phyloP scores from a whole-genome alignment of 1,139 yeast species.

The Chernovozyma sophiae-reginae region DNA sequence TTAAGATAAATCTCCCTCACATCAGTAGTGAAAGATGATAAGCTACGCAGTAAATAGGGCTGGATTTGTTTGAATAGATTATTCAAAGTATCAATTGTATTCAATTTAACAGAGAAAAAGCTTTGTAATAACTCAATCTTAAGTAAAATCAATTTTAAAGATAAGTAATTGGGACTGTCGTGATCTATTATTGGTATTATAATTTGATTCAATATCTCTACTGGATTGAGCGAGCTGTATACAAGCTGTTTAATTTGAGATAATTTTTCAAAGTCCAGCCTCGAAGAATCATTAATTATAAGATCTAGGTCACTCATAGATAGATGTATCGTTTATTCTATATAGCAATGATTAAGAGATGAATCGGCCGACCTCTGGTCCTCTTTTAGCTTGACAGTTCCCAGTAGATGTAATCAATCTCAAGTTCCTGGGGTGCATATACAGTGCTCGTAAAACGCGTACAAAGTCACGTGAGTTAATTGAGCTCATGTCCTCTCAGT shows the following conservation, averaged over 20 bases:
- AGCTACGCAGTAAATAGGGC: neutral
- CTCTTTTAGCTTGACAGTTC: no score
- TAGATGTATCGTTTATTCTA: no score
- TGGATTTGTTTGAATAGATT: neutral
- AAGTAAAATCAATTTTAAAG: neutral
- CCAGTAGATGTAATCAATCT: no score
- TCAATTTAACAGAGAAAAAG: neutral
- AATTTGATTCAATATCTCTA: neutral
- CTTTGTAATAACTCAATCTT: constrained; percentile 3
- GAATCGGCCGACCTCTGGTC: no score
- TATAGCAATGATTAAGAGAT: no score
- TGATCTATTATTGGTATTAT: neutral
- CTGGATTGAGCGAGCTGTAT: neutral
- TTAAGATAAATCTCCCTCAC: neutral
- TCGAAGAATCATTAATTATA: neutral
- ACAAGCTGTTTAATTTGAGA: neutral
- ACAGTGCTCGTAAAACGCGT: no score
- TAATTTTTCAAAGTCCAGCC: constrained; percentile 3
- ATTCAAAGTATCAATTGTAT: neutral
- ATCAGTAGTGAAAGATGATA: constrained; percentile 1
- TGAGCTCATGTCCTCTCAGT: no score
- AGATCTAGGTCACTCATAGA: neutral
- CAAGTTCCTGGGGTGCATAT: no score
- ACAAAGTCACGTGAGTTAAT: no score
- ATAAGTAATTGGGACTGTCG: neutral